Evolutionary conservation across 192 early-diverging fungal species (phyloP), one percentile per base, ranked within the genome.

Genomic region (Dispira parvispora): DNA sequence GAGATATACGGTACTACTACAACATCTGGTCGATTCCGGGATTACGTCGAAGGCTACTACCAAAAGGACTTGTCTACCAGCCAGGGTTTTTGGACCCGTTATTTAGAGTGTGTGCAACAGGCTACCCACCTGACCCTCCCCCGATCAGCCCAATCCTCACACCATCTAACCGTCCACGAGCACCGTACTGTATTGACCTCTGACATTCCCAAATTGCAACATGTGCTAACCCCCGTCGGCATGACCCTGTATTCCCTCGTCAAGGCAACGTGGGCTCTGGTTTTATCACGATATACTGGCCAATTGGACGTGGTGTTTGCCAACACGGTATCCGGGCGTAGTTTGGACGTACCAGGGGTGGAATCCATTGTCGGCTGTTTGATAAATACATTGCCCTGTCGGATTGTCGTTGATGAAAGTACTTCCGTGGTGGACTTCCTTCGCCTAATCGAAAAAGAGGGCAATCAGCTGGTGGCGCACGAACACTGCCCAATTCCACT

Each of bases 281-380:
- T 61, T 5, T 44, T 61, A 2, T n/a, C 20, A 0, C 0, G 11
- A 4, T 61, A 61, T 21, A 61, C 58, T 8, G 42, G n/a, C 43
- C 58, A 61, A 43, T 0, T 18, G 43, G 42, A n/a, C 42, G 58
- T 61, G 8, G 43, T 61, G 5, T 61, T 61, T 45, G 58, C 43
- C 13, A 13, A 44, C 42, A 61, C 58, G 0, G 58, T 61, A 16
- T 43, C 58, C 2, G 58, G 58, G 3, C 32, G 58, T 4, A 14
- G 13, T 11, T 3, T 61, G 20, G 11, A 25, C 0, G 38, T 61
- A 6, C 9, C 9, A 9, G 14, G 43, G 0, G 45, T 61, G 18
- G 58, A 61, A 38, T n/a, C 43, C 8, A 8, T 44, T 0, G 13
- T 61, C 6, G 58, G 58, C 5, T 61, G 23, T 21, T 44, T 25